Evolutionary conservation across 345 rosid genomes (phyloP).

Genomic region (Hypericum androsaemum): DNA sequence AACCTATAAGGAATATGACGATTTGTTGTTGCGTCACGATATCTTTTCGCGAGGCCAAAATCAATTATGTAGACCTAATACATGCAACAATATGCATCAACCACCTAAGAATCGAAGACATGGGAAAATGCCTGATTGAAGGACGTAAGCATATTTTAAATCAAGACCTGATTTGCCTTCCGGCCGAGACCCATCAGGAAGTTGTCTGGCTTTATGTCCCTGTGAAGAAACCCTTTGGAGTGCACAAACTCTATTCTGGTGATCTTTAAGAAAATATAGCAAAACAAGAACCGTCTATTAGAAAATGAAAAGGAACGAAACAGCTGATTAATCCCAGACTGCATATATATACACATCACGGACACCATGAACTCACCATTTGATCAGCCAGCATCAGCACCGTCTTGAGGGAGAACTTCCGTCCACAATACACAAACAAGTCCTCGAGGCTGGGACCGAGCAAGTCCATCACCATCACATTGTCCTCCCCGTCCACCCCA

Average conservation of each 20-base stretch:
- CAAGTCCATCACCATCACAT: slow-evolving; percentile 71
- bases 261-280: slow-evolving; percentile 23
- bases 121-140: neutral
- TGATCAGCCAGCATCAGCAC: slow-evolving; percentile 89
- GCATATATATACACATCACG: neutral
- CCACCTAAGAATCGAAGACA: neutral
- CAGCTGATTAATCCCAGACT: neutral
- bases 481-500: slow-evolving; percentile 73
- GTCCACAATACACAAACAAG: slow-evolving; percentile 76
- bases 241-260: slow-evolving; percentile 64
- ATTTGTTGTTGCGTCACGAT: slow-evolving; percentile 63
- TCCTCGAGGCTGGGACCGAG: slow-evolving; percentile 95
- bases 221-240: slow-evolving; percentile 71
- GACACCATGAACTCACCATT: slow-evolving; percentile 41
- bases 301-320: neutral
- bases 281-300: neutral
- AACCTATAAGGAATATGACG: slow-evolving; percentile 12
- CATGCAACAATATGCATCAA: neutral
- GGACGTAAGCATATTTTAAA: neutral
- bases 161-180: slow-evolving; percentile 60
- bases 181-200: slow-evolving; percentile 74
- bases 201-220: slow-evolving; percentile 79
- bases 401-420: slow-evolving; percentile 80
- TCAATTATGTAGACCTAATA: slow-evolving; percentile 75
- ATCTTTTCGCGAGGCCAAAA: slow-evolving; percentile 88